phyloP scores from a whole-genome alignment of 495 filamentous ascomycete genomes.

The Penicillium lagena region DNA sequence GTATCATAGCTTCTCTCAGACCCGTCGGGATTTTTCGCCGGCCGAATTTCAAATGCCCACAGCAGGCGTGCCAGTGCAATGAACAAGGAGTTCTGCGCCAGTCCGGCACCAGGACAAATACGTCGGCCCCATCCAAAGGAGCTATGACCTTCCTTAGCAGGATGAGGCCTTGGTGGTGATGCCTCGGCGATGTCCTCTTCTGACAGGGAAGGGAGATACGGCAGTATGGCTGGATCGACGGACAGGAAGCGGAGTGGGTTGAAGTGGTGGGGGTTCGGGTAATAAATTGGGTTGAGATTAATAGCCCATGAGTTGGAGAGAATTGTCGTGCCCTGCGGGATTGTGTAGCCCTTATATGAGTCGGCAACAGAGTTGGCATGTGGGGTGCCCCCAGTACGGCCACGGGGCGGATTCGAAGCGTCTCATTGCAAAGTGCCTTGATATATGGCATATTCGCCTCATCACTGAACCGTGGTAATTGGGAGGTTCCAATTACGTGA shows the following conservation, averaged over 20 bases:
- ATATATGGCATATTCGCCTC: slow-evolving; percentile 23
- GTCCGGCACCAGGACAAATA: slow-evolving; percentile 36
- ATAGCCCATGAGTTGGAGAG: slow-evolving; percentile 40
- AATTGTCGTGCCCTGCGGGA: slow-evolving; percentile 38
- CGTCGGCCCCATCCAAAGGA: slow-evolving; percentile 17
- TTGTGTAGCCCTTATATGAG: slow-evolving; percentile 40
- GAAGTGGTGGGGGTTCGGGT: slow-evolving; percentile 36
- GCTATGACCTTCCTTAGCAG: slow-evolving; percentile 13
- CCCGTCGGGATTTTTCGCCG: slow-evolving; percentile 37
- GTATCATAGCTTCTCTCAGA: slow-evolving; percentile 10
- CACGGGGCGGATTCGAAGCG: slow-evolving; percentile 28
- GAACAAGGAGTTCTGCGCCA: slow-evolving; percentile 46
- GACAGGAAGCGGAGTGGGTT: slow-evolving; percentile 37
- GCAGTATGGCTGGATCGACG: not conserved
- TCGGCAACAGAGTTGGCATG: slow-evolving; percentile 47
- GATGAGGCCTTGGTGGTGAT: slow-evolving; percentile 4
- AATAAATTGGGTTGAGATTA: slow-evolving; percentile 31
- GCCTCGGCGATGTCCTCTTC: slow-evolving; percentile 1
- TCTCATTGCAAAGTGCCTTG: slow-evolving; percentile 26
- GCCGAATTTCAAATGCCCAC: slow-evolving; percentile 45
- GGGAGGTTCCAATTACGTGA: slow-evolving; percentile 8
- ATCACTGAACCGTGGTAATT: slow-evolving; percentile 11
- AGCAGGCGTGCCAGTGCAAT: slow-evolving; percentile 42
- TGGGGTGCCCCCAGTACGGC: slow-evolving; percentile 39
- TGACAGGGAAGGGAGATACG: slow-evolving; percentile 4